Conservation (phyloP, 2,329 filamentous ascomycete genomes). For the Nectriaceae sp. region DNA sequence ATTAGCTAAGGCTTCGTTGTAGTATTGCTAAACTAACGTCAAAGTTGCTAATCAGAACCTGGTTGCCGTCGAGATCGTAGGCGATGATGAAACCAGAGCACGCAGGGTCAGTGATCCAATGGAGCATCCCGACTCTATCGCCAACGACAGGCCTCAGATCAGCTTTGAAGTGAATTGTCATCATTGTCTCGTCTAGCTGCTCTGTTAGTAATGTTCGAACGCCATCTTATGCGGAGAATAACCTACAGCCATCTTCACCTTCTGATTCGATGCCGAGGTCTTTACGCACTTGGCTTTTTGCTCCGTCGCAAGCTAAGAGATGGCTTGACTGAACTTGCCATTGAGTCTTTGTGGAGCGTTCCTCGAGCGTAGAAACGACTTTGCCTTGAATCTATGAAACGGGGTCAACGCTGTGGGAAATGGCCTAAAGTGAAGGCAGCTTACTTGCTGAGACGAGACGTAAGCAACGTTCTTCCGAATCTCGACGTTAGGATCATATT, state of each 20-base stretch:
- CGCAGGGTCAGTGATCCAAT: conserved; percentile 46
- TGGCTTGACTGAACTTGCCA: conserved; percentile 33
- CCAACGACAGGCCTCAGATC: conserved; percentile 39
- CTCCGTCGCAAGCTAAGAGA: conserved; percentile 40
- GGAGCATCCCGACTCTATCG: conserved; percentile 43
- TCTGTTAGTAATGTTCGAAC: conserved; percentile 10
- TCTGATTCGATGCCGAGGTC: conserved; percentile 38
- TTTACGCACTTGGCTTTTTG: conserved; percentile 33
- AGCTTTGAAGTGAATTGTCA: conserved; percentile 48
- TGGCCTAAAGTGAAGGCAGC: too few species aligned
- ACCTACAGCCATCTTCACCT: conserved; percentile 44
- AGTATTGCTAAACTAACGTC: conserved; percentile 22
- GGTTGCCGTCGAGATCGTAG: conserved; percentile 42
- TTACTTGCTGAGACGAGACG: conserved; percentile 35
- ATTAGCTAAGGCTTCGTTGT: not conserved
- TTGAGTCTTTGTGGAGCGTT: conserved; percentile 21
- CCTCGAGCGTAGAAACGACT: conserved; percentile 33
- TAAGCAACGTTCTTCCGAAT: conserved; percentile 36
- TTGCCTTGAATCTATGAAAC: too few species aligned
- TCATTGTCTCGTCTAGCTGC: conserved; percentile 47
- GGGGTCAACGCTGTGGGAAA: too few species aligned
- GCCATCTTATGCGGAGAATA: not conserved
- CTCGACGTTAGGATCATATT: conserved; percentile 24
- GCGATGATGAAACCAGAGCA: conserved; percentile 46
- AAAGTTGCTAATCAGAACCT: conserved; percentile 47